Base-by-base conservation (phyloP, 2,329 filamentous ascomycete species). In the Neonectria coccinea region DNA sequence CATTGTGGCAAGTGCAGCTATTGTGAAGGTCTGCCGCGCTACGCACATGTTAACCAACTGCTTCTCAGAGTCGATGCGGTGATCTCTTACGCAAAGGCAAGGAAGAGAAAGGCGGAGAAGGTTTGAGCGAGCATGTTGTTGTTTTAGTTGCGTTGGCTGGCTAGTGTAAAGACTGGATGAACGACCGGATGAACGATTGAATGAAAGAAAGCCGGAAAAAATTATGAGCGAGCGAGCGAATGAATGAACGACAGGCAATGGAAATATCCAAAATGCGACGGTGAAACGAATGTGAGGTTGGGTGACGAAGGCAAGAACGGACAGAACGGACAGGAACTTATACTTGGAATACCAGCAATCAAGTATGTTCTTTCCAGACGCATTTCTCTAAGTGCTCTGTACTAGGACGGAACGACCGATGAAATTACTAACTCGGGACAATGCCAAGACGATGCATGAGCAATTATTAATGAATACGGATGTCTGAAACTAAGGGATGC, bases 1-100 rank as follows among this genome's bases (percentile, higher is more conserved):
- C 70, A 14, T 72, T 72, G 2, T 69, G 63, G 18, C 70, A 72
- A 1, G 67, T 47, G 45, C 70, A 72, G 31, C 54, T 69, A 7
- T 65, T 33, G 47, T 72, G 70, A 8, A 72, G 70, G 0, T 66
- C 57, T 1, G 70, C 70, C 11, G 70, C 57, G 2, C 70, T 71
- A 6, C 29, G 0, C 0, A 4, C 0, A 1, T 45, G 39, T 70
- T 16, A 70, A 47, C 6, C 6, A 18, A 10, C 22, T 22, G 2
- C 2, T 52, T 52, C 11, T 18, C 16, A 1, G 1, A 33, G 14
- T 3, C 2, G 2, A 2, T 8, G 3, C 14, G 3, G 5, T 9
- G 22, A 18, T 7, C 1, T 25, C 68, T 67, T 71, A 71, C 69
- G 55, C 69, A 4, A 54, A 48, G 5, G 69, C 29, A 25, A 51